Evolutionary conservation across 2,329 filamentous ascomycete species (phyloP).

Genomic region (Seiridium cupressi): DNA sequence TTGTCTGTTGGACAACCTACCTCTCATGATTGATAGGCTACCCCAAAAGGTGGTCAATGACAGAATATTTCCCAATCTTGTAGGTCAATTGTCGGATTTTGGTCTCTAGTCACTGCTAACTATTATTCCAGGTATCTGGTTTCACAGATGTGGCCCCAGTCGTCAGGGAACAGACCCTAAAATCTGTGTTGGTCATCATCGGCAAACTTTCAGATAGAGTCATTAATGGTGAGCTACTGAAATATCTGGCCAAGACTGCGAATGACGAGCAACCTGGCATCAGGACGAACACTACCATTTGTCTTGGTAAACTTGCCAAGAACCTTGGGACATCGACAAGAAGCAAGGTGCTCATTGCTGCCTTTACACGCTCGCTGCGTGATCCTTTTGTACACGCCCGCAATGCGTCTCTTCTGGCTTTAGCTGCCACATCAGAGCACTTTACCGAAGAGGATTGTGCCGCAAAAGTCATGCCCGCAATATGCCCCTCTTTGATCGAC

Average conservation of each 20-base stretch:
- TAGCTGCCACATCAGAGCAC: constrained; percentile 80
- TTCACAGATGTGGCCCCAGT: constrained; percentile 91
- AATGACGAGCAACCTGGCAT: constrained; percentile 98
- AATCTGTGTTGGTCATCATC: constrained; percentile 85
- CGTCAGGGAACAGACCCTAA: constrained; percentile 92
- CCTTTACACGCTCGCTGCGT: constrained; percentile 82
- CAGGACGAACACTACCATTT: constrained; percentile 96
- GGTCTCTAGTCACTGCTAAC: not conserved
- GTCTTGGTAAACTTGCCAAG: constrained; percentile 91
- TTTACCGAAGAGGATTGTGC: constrained; percentile 92
- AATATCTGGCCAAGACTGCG: constrained; percentile 89
- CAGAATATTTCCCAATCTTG: constrained; percentile 94
- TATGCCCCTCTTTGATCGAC: constrained; percentile 84
- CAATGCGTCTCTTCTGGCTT: constrained; percentile 82
- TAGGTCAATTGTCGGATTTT: constrained; percentile 33
- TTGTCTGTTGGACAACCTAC: constrained; percentile 83
- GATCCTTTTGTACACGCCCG: constrained; percentile 95
- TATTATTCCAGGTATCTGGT: constrained; percentile 67
- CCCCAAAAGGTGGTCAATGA: constrained; percentile 89
- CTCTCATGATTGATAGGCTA: constrained; percentile 86
- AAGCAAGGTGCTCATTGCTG: constrained; percentile 87
- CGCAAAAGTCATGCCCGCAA: constrained; percentile 73
- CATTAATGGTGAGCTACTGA: constrained; percentile 89
- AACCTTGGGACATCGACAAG: constrained; percentile 77
- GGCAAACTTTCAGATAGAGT: constrained; percentile 87